Percentiles rank a stretch among this genome's conserved stretches.
Evolutionary conservation across 257 asterid species (phyloP).

Genomic region (Oldenlandia corymbosa): DNA sequence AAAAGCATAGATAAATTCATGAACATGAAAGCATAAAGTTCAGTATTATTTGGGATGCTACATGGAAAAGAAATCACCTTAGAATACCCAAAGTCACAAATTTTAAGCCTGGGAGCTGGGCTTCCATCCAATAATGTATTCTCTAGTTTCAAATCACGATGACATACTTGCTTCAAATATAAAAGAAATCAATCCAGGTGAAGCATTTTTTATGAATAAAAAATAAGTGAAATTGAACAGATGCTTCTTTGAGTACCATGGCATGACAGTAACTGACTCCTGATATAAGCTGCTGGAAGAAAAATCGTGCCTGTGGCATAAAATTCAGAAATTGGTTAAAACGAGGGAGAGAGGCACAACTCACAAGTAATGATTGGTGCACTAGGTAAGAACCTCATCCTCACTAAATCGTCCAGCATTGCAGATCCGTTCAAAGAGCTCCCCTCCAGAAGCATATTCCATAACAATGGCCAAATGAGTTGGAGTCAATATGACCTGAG

Average conservation of each 20-base stretch:
- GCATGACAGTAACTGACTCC: slow-evolving; percentile 98
- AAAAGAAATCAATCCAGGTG: slow-evolving; percentile 5
- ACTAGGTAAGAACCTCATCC: slow-evolving; percentile 64
- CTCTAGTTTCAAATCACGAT: slow-evolving; percentile 92
- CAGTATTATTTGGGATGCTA: neutral
- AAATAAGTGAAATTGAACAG: neutral
- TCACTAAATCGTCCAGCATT: slow-evolving; percentile 98
- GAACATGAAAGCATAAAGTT: neutral
- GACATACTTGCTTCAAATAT: slow-evolving; percentile 83
- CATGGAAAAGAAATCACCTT: slow-evolving; percentile 49
- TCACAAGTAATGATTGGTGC: slow-evolving; percentile 1
- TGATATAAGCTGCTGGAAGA: slow-evolving; percentile 97
- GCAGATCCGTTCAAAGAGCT: slow-evolving; percentile 90
- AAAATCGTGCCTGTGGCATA: slow-evolving; percentile 71
- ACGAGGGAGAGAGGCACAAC: neutral
- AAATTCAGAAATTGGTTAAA: slow-evolving; percentile 9
- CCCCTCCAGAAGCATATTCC: slow-evolving; percentile 99
- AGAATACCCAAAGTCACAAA: slow-evolving; percentile 96
- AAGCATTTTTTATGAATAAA: neutral
- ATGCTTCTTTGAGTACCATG: slow-evolving; percentile 49
- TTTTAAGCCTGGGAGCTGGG: slow-evolving; percentile 87
- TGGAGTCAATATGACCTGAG: slow-evolving; percentile 82
- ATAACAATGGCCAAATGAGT: slow-evolving; percentile 97
- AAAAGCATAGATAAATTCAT: neutral
- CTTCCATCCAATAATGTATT: slow-evolving; percentile 93